Evolutionary conservation across 495 filamentous ascomycete genomes (phyloP).

Genomic region (Bacidia gigantensis): DNA sequence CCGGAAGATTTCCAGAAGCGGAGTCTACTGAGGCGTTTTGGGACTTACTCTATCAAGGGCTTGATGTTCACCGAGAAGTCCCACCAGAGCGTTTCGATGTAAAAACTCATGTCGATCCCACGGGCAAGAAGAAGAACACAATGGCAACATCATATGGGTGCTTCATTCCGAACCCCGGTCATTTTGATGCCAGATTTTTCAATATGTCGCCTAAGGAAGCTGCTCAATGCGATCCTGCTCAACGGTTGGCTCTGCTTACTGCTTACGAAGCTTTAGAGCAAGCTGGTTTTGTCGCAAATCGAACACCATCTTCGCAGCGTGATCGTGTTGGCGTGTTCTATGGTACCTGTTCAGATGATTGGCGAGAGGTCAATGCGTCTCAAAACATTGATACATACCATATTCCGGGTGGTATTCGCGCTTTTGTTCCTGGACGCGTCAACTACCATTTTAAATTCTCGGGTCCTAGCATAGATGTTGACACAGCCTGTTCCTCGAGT

Average conservation of each 20-base stretch:
- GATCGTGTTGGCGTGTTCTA: constrained; percentile 27
- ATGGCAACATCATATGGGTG: constrained; percentile 25
- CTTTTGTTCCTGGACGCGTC: constrained; percentile 28
- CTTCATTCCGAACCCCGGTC: constrained; percentile 17
- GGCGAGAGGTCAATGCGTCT: constrained; percentile 22
- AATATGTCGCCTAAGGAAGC: constrained; percentile 33
- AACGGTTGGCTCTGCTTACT: constrained; percentile 24
- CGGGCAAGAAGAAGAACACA: constrained; percentile 38
- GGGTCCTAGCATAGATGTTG: constrained; percentile 19
- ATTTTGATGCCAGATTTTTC: constrained; percentile 31
- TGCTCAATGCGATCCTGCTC: constrained; percentile 24
- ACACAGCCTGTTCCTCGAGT: constrained; percentile 28
- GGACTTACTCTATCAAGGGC: constrained; percentile 56
- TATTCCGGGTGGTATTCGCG: constrained; percentile 26
- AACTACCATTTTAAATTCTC: constrained; percentile 21
- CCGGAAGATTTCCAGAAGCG: constrained; percentile 58
- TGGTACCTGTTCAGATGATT: constrained; percentile 27
- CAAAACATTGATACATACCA: constrained; percentile 31
- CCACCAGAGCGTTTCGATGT: constrained; percentile 63
- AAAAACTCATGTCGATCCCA: constrained; percentile 54
- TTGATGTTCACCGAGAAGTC: constrained; percentile 29
- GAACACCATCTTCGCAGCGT: constrained; percentile 21
- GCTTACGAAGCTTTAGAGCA: constrained; percentile 30
- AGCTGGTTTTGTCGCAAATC: constrained; percentile 23
- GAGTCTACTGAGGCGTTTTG: constrained; percentile 51